Percentiles rank a stretch among this genome's conserved stretches.
phyloP scores from a whole-genome alignment of 2,329 filamentous ascomycete species.

The Epichloe bromicola region DNA sequence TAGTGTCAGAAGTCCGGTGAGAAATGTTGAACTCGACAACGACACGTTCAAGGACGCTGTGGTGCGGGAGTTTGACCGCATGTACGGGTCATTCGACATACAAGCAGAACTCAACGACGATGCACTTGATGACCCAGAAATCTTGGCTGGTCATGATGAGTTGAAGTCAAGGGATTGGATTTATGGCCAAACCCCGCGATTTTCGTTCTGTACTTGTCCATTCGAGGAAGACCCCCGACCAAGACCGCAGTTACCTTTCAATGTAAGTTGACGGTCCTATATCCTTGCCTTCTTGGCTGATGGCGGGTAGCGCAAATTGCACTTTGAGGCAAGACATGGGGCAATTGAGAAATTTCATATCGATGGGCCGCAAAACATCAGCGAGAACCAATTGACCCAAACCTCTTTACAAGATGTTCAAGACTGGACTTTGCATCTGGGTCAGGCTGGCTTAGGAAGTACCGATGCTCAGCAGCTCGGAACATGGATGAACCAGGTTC shows the following conservation, averaged over 20 bases:
- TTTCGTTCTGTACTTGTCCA: constrained; percentile 53
- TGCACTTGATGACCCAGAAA: constrained; percentile 31
- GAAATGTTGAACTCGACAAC: constrained; percentile 54
- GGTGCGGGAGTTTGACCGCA: constrained; percentile 47
- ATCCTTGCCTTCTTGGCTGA: background rate
- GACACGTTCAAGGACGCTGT: constrained; percentile 41
- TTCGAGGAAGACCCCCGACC: constrained; percentile 44
- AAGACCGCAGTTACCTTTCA: constrained; percentile 35
- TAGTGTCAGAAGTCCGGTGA: constrained; percentile 74
- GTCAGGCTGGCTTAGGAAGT: constrained; percentile 13
- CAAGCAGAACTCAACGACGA: constrained; percentile 34
- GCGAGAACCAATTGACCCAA: background rate
- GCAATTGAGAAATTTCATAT: constrained; percentile 20
- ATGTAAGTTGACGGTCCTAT: constrained; percentile 21
- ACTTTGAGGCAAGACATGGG: constrained; percentile 25
- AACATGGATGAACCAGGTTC: constrained; percentile 18
- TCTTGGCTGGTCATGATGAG: constrained; percentile 28
- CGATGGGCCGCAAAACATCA: constrained; percentile 7
- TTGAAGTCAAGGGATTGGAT: constrained; percentile 56
- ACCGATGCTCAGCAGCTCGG: constrained; percentile 14
- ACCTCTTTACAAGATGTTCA: constrained; percentile 10
- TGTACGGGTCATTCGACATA: constrained; percentile 43
- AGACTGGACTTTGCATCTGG: constrained; percentile 15
- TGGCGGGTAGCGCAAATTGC: constrained; percentile 16
- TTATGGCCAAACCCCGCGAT: constrained; percentile 76